Evolutionary conservation across 2,329 filamentous ascomycete genomes (phyloP), one percentile per base, ranked within the genome.

Genomic region (Lasiodiplodia hormozganensis): DNA sequence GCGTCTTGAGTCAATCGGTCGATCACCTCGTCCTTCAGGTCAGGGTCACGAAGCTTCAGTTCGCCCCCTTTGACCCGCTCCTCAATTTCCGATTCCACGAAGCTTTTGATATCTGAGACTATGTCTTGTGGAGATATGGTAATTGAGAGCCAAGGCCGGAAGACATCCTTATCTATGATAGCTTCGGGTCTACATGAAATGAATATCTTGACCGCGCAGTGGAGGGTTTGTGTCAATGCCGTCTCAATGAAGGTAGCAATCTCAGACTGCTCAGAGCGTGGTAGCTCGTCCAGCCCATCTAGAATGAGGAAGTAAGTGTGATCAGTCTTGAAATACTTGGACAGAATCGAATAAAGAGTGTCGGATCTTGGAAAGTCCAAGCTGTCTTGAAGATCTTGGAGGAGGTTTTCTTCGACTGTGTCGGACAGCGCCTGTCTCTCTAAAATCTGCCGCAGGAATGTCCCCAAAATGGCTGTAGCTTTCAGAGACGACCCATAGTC

Each of bases 281-380:
- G 14, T 21, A 51, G 58, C 12, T 73, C 70, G 58, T 74, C 72
- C 2, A 74, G 8, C 2, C 71, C 73, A 34, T 73, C 74, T 3
- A 74, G 7, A 8, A 74, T 47, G 1, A 74, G 23, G 34, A 70
- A 69, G 0, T 56, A 53, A 1, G 21, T 66, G 1, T 43, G 47
- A 14, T 67, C 71, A n/a, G 36, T 12, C 18, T n/a, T 31, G 10
- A 56, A 10, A 12, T 31, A 56, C n/a, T 21, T 36, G n/a, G 31
- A 34, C 18, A 74, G 8, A 7, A 51, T 16, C 12, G 31, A 14
- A 5, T 12, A 73, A 4, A 38, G 47, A 3, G 2, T 18, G 14
- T 14, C 53, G 34, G 16, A 34, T 25, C 3, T 11, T n/a, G 4
- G 68, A 7, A 14, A 28, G 10, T 36, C 21, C 18, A 43, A 4